Base-by-base conservation (phyloP, 257 asterid genomes). In the Solanum appendiculatum region DNA sequence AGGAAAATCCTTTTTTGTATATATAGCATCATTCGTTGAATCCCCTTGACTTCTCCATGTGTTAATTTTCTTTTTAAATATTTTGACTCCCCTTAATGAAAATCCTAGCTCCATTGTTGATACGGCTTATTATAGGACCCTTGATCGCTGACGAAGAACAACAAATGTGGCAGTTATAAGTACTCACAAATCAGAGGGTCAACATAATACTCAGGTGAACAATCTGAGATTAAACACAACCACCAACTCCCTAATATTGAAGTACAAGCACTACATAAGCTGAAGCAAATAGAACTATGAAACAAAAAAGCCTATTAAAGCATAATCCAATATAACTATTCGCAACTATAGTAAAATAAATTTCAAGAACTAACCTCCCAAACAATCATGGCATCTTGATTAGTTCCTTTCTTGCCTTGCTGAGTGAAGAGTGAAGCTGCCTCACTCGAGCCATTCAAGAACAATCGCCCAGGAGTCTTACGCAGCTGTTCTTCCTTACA, bases 371-470 rank as follows among this genome's bases (percentile, higher is more conserved):
- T 90, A 85, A 96, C 99, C 99, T 95, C 99, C 99, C 99, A 96
- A 92, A 96, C 98, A 89, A 95, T 86, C 98, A 96, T 93, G 78
- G 99, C 99, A 90, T 96, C 99, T 89, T 96, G 99, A 91, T 95
- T 96, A 90, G 95, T 88, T 86, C 98, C 98, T 91, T 96, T 96
- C 94, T 84, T 96, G 86, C 98, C 99, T 86, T 96, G 98, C 88
- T 94, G 98, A 37, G 97, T 94, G 80, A 86, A 96, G 36, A 96
- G 93, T 18, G 98, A 90, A 54, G 98, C 98, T 69, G 78, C 92
- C n/a, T 94, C 95, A 77, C 91, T 94, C 9, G 98, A 96, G 25
- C 99, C 99, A 83, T 94, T 96, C 89, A 94, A 87, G 89, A 96
- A 94, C 93, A 94, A 89, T 33, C 98, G 92, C 7, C 99, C 98